phyloP scores from a whole-genome alignment of 2,329 filamentous ascomycete species.

The Periconia macrospinosa region DNA sequence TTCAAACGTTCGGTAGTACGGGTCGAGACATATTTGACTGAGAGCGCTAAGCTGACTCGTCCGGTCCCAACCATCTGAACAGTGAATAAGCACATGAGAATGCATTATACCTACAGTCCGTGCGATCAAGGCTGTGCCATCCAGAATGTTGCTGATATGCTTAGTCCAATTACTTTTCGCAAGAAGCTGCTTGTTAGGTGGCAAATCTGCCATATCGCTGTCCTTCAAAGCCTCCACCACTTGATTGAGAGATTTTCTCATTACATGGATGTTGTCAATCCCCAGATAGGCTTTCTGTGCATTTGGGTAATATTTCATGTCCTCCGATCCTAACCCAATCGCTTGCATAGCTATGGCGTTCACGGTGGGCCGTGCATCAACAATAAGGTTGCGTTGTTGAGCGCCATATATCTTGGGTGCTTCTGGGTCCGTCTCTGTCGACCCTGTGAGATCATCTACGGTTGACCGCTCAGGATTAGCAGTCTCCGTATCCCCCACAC shows the following conservation, averaged over 20 bases:
- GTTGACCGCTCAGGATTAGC: slow-evolving; percentile 17
- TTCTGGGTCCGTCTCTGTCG: slow-evolving; percentile 40
- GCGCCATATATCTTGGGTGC: slow-evolving; percentile 73
- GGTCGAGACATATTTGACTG: slow-evolving; percentile 90
- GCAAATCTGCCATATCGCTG: slow-evolving; percentile 80
- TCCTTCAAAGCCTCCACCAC: slow-evolving; percentile 91
- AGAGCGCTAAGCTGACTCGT: slow-evolving; percentile 93
- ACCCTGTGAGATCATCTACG: slow-evolving; percentile 32
- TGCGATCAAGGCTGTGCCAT: slow-evolving; percentile 82
- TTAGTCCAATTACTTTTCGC: slow-evolving; percentile 87
- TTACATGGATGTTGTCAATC: slow-evolving; percentile 98
- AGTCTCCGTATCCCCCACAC: slow-evolving; percentile 28
- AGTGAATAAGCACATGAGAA: slow-evolving; percentile 94
- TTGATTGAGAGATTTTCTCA: slow-evolving; percentile 86
- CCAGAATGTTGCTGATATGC: slow-evolving; percentile 81
- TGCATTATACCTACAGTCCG: slow-evolving; percentile 88
- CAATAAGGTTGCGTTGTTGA: slow-evolving; percentile 90
- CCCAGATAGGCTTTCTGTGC: slow-evolving; percentile 89
- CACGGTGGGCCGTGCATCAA: slow-evolving; percentile 90
- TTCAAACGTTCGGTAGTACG: slow-evolving; percentile 90
- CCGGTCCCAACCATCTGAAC: slow-evolving; percentile 97
- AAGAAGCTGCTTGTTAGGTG: slow-evolving; percentile 79
- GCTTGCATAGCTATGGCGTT: slow-evolving; percentile 96
- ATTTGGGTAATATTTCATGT: slow-evolving; percentile 96
- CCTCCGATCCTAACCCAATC: slow-evolving; percentile 89